Base-by-base conservation (phyloP, 768 basidiomycete species). In the Pluteus cervinus region DNA sequence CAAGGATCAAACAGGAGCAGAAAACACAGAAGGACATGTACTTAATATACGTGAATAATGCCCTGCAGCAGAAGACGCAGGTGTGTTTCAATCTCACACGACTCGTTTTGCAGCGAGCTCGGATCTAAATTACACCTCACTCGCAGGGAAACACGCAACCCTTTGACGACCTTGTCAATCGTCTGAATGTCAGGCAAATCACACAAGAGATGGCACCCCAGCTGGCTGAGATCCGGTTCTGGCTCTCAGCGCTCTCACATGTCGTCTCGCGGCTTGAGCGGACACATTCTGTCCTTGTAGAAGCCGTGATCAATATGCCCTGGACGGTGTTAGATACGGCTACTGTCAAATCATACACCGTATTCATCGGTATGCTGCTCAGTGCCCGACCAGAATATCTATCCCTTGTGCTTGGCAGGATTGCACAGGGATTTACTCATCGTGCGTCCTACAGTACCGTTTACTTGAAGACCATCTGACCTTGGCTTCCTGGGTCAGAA, bases 341-440 rank as follows among this genome's bases (percentile, higher is more conserved):
- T 23, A 86, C 94, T 46, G 91, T 93, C 36, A 85, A 83, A 59
- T 80, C 82, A 4, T 97, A 94, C 61, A 84, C 82, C 21, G 74
- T 84, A 24, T 96, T 96, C 55, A 76, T 91, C 33, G 87, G 89
- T 18, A 88, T 93, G 68, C 76, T 99, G 26, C 75, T 94, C 48
- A 90, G 86, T 44, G 89, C 94, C 16, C 68, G 85, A 44, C 88
- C 93, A 42, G 90, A 96, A 62, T 97, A 94, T 60, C 71, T 94
- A 22, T 83, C 82, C 16, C 70, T 86, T 36, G 80, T 97, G 5
- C 76, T 97, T 4, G 71, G 73, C 41, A 91, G 77, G 62, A 80
- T 87, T 26, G 77, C 90, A 9, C 79, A 81, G 39, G 89, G 90
- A 8, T 80, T 98, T 46, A 90, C 90, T 5, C 81, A 86, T 66